Percentiles rank a stretch among this genome's conserved stretches.
Evolutionary conservation across 176 grass and related monocot genomes (phyloP).

Genomic region (Juncus inflexus): DNA sequence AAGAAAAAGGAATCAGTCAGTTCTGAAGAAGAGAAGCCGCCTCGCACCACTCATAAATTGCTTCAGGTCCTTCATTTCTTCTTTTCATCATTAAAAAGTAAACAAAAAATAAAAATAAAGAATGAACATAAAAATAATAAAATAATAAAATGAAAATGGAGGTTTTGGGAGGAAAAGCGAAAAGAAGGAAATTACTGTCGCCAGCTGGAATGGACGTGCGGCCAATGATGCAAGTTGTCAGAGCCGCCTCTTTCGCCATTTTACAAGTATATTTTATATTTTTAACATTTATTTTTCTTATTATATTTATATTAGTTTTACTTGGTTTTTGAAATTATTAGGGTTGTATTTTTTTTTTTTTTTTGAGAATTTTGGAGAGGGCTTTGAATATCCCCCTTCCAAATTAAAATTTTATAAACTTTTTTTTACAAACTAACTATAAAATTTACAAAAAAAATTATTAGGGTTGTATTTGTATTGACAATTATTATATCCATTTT

Average conservation of each 20-base stretch:
- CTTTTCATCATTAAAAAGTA: neutral
- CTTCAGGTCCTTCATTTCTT: conserved; percentile 53
- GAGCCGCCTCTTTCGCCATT: conserved; percentile 86
- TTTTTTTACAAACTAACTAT: no score
- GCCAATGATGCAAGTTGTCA: conserved; percentile 97
- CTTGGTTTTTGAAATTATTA: conserved; percentile 1
- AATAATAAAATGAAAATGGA: conserved; percentile 20
- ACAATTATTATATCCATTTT: no score
- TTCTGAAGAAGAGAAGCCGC: conserved; percentile 24
- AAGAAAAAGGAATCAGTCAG: neutral
- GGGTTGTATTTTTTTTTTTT: no score
- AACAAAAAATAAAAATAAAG: neutral
- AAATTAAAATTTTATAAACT: no score
- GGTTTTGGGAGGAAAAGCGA: conserved; percentile 80
- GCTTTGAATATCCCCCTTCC: no score
- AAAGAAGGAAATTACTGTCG: conserved; percentile 85
- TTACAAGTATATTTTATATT: conserved; percentile 50
- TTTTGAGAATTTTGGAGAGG: no score
- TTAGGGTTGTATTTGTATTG: no score
- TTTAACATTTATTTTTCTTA: conserved; percentile 4
- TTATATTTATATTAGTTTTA: conserved; percentile 9
- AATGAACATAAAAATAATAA: neutral
- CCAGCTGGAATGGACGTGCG: conserved; percentile 89
- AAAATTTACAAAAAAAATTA: no score
- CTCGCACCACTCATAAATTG: conserved; percentile 78